phyloP scores from a whole-genome alignment of 1,139 yeast genomes.

The Zygosaccharomyces sapae region DNA sequence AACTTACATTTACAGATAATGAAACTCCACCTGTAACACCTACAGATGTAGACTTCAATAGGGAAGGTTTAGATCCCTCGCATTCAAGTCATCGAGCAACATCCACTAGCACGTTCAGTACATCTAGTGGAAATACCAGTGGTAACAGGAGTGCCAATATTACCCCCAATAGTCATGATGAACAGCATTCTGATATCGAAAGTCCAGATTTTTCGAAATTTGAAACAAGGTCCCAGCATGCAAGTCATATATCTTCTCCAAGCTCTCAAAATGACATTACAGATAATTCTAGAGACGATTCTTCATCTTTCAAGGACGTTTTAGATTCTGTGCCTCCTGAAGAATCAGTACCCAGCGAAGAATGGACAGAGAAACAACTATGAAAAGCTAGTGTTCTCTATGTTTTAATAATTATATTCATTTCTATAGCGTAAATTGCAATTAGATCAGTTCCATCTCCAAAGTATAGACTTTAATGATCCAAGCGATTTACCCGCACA shows the following conservation, averaged over 20 bases:
- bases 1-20: conserved; percentile 1
- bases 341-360: background rate
- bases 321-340: background rate
- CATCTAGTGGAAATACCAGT: too few species aligned
- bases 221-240: background rate
- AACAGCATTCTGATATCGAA: background rate
- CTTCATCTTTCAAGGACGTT: background rate
- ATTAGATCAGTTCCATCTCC: background rate
- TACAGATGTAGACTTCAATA: background rate
- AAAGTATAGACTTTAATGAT: background rate
- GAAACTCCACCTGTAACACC: conserved; percentile 4
- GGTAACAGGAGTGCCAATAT: background rate
- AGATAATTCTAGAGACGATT: background rate
- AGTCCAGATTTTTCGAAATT: background rate
- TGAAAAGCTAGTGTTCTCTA: too few species aligned
- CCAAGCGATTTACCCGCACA: conserved; percentile 5
- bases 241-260: background rate
- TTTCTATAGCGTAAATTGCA: conserved; percentile 5
- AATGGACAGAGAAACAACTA: background rate
- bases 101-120: too few species aligned
- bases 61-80: background rate
- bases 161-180: background rate
- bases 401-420: background rate
- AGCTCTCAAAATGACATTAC: background rate
- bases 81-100: background rate